These are phyloP conservation scores for Harringtonia aguacate DNA, from an alignment of 2,329 filamentous ascomycete species.

Conservation along the genomic window DNA sequence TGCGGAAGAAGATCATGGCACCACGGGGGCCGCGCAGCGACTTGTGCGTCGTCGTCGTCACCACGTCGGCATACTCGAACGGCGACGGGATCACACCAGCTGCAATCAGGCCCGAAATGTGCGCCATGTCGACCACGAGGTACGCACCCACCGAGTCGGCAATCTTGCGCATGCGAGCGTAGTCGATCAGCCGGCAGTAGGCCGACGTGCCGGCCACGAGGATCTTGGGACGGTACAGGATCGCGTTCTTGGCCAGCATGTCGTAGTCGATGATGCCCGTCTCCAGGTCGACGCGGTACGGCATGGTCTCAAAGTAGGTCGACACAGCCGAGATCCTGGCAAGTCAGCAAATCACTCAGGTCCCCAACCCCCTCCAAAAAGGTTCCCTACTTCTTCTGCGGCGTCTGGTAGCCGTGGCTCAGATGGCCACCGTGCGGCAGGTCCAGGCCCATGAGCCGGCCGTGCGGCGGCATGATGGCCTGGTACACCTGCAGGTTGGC, in stretches of 20 bases:
- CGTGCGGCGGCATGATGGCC: slow-evolving; percentile 90
- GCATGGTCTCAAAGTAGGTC: slow-evolving; percentile 98
- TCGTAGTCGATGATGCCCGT: slow-evolving; percentile 98
- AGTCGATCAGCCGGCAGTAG: slow-evolving; percentile 97
- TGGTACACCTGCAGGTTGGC: slow-evolving; percentile 98
- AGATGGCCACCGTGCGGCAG: slow-evolving; percentile 90
- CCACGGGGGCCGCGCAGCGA: slow-evolving; percentile 93
- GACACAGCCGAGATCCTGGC: slow-evolving; percentile 87
- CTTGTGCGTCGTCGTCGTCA: slow-evolving; percentile 99
- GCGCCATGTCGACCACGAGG: slow-evolving; percentile 94
- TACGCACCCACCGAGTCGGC: slow-evolving; percentile 90
- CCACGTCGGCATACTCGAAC: slow-evolving; percentile 86
- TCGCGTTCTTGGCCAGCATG: slow-evolving; percentile 76
- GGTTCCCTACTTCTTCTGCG: slow-evolving; percentile 79
- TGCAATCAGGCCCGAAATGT: slow-evolving; percentile 93
- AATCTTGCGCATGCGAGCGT: slow-evolving; percentile 90
- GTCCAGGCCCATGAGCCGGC: slow-evolving; percentile 93
- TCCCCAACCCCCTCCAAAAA: too few relatives aligned
- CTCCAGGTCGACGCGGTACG: slow-evolving; percentile 79
- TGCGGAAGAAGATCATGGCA: slow-evolving; percentile 99
- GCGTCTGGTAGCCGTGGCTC: slow-evolving; percentile 95
- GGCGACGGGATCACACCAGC: slow-evolving; percentile 88
- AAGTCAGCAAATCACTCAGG: too few relatives aligned
- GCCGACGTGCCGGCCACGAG: slow-evolving; percentile 94
- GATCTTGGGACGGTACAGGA: slow-evolving; percentile 90